Percentiles rank a stretch among this genome's conserved stretches.
Conservation (phyloP, 2,329 filamentous ascomycete species). For the Botrytis aclada region DNA sequence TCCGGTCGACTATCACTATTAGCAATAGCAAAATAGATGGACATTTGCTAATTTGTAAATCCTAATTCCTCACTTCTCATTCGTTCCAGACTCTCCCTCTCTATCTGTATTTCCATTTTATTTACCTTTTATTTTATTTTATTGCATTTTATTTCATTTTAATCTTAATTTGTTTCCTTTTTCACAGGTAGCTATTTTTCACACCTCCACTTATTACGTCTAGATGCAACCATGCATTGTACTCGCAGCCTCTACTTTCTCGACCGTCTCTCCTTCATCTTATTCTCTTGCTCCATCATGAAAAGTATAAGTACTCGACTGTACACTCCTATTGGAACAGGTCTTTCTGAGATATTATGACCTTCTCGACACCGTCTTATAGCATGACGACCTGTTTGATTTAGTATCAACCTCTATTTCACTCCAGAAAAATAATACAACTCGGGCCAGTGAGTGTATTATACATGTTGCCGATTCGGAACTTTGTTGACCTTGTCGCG, state of each 20-base stretch:
- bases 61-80: neutral
- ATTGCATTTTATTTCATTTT: neutral
- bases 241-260: constrained; percentile 1
- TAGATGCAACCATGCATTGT: constrained; percentile 19
- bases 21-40: neutral
- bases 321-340: constrained; percentile 2
- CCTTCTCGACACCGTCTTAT: neutral
- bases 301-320: constrained; percentile 15
- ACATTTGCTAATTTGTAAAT: neutral
- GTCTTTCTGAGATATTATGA: constrained; percentile 10
- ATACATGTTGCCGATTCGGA: neutral
- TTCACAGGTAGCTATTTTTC: neutral
- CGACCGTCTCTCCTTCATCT: neutral
- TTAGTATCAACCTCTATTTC: neutral
- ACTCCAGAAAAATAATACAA: neutral
- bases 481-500: neutral
- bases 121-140: neutral
- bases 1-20: neutral
- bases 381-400: constrained; percentile 2
- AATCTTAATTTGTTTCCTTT: neutral
- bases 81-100: neutral
- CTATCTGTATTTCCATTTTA: neutral
- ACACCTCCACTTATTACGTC: constrained; percentile 13
- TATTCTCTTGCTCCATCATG: constrained; percentile 8
- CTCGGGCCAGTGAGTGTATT: neutral